A percentile compares a stretch with the other conserved stretches of the same genome.
These are phyloP conservation scores for Eucommia ulmoides DNA, from an alignment of 257 asterid species.

Conservation along the genomic window DNA sequence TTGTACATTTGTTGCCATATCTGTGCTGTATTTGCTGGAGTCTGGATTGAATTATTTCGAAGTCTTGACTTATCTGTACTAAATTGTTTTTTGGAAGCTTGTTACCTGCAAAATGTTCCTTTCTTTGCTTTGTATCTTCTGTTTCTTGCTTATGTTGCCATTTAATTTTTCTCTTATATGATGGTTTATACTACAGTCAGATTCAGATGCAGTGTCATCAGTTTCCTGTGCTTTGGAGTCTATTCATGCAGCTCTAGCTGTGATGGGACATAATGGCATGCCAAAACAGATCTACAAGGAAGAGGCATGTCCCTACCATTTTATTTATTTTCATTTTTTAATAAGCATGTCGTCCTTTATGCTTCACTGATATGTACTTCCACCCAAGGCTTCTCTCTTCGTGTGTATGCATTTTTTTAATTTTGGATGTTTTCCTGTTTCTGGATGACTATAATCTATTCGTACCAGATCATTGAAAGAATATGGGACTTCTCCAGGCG, in stretches of 20 bases:
- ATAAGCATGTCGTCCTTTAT: neutral
- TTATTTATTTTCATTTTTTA: neutral
- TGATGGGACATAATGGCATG: constrained; percentile 78
- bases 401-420: neutral
- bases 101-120: constrained; percentile 1
- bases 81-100: neutral
- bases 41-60: too few relatives aligned
- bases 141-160: neutral
- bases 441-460: constrained; percentile 9
- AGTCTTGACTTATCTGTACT: too few relatives aligned
- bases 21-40: too few relatives aligned
- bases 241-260: constrained; percentile 83
- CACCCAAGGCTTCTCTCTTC: too few relatives aligned
- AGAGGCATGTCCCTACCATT: constrained; percentile 45
- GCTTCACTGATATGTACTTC: neutral
- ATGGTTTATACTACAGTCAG: constrained; percentile 45
- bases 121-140: constrained; percentile 4
- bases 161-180: constrained; percentile 6
- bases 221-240: constrained; percentile 84
- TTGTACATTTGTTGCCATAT: too few relatives aligned
- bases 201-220: constrained; percentile 60
- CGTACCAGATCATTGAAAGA: constrained; percentile 81
- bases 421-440: neutral
- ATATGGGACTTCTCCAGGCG: constrained; percentile 91
- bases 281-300: constrained; percentile 90